These are phyloP conservation scores for Neoscytalidium dimidiatum DNA, from an alignment of 2,329 filamentous ascomycete genomes.

Conservation along the genomic window DNA sequence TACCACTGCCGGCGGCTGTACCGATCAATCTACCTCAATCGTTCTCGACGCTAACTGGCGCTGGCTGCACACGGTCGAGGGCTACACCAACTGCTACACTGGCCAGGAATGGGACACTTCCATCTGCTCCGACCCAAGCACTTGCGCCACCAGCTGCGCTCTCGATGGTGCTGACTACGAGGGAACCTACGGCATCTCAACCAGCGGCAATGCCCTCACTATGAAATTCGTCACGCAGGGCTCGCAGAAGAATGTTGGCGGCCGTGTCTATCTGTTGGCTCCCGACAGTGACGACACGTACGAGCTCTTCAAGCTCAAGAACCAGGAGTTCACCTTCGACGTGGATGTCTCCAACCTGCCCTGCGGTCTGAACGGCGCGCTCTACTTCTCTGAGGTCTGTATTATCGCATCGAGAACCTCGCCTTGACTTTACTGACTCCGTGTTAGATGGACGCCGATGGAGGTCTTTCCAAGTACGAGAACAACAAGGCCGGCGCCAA, in stretches of 20 bases:
- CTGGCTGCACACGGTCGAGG: slow-evolving; percentile 48
- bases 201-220: slow-evolving; percentile 54
- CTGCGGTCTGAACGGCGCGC: slow-evolving; percentile 71
- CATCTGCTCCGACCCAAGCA: slow-evolving; percentile 40
- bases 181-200: slow-evolving; percentile 52
- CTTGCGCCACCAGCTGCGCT: slow-evolving; percentile 44
- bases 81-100: slow-evolving; percentile 52
- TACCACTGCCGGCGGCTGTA: slow-evolving; percentile 43
- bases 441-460: slow-evolving; percentile 64
- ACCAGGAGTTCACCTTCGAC: slow-evolving; percentile 45
- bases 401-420: neutral
- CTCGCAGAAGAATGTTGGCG: slow-evolving; percentile 44
- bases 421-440: neutral
- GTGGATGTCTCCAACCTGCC: slow-evolving; percentile 60
- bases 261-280: slow-evolving; percentile 46
- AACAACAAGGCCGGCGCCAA: slow-evolving; percentile 56
- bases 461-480: slow-evolving; percentile 55
- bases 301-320: slow-evolving; percentile 44
- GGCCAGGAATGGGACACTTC: slow-evolving; percentile 46
- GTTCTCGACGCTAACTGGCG: slow-evolving; percentile 54
- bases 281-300: slow-evolving; percentile 41
- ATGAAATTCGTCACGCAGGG: slow-evolving; percentile 61
- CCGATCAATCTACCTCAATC: slow-evolving; percentile 37
- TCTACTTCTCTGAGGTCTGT: slow-evolving; percentile 52
- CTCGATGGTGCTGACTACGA: slow-evolving; percentile 47